phyloP scores from a whole-genome alignment of 2,329 filamentous ascomycete genomes.

The Cordyceps pruinosa region DNA sequence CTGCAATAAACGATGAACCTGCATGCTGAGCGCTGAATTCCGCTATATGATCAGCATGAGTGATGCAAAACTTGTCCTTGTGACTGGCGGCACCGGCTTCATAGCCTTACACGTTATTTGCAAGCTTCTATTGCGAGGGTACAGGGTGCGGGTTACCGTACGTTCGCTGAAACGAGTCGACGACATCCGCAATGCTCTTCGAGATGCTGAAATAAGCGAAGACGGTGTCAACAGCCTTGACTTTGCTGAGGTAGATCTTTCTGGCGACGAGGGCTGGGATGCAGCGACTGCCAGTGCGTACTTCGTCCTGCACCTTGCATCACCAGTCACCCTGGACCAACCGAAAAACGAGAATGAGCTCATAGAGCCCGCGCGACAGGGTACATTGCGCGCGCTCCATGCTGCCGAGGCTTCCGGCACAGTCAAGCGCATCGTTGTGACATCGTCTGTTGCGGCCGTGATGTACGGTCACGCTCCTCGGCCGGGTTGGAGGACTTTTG shows the following conservation, averaged over 20 bases:
- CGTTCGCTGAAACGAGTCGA: constrained; percentile 14
- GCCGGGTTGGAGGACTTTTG: background rate
- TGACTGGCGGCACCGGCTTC: constrained; percentile 21
- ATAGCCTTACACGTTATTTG: constrained; percentile 19
- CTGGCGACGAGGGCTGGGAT: constrained; percentile 23
- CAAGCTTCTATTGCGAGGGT: constrained; percentile 16
- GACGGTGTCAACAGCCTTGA: constrained; percentile 16
- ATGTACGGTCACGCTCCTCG: constrained; percentile 4
- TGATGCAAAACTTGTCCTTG: constrained; percentile 14
- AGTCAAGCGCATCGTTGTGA: constrained; percentile 16
- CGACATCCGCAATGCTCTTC: constrained; percentile 15
- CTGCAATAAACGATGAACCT: too few relatives aligned
- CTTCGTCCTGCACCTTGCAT: constrained; percentile 28
- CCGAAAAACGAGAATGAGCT: constrained; percentile 14
- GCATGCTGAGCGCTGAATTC: too few relatives aligned
- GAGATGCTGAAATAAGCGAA: constrained; percentile 7
- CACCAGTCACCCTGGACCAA: constrained; percentile 23
- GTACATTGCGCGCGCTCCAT: constrained; percentile 17
- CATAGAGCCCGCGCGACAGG: constrained; percentile 16
- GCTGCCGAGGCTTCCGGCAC: constrained; percentile 14
- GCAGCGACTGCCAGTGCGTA: constrained; percentile 22
- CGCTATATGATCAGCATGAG: too few relatives aligned
- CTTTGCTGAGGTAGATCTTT: constrained; percentile 25
- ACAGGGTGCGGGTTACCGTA: constrained; percentile 16
- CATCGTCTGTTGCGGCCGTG: constrained; percentile 12